Percentiles rank a stretch among this genome's conserved stretches.
These are phyloP conservation scores for Coniochaeta prunicola DNA, from an alignment of 2,329 filamentous ascomycete genomes.

Conservation along the genomic window DNA sequence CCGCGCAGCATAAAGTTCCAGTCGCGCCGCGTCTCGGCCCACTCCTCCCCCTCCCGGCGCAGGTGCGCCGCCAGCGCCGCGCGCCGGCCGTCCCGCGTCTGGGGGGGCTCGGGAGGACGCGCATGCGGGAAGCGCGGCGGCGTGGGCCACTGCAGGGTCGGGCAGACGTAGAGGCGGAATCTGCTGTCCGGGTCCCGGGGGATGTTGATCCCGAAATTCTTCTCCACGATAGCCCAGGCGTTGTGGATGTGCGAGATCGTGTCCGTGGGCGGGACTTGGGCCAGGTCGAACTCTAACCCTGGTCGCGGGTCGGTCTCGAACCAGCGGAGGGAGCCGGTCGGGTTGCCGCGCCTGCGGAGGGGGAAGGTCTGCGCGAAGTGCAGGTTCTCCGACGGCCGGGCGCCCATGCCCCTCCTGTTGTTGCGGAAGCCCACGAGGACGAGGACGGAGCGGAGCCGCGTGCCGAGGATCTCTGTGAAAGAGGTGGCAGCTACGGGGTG, in stretches of 20 bases:
- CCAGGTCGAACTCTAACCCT: slow-evolving; percentile 6
- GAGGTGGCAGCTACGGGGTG: not conserved
- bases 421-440: not conserved
- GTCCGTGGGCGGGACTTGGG: not conserved
- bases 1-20: not conserved
- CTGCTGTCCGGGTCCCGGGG: not conserved
- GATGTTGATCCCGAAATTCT: not conserved
- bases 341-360: not conserved
- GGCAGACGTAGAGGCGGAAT: not conserved
- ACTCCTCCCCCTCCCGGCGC: not conserved
- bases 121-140: no score
- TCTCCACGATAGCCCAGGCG: not conserved
- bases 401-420: not conserved
- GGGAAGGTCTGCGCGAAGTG: not conserved
- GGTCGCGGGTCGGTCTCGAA: slow-evolving; percentile 7
- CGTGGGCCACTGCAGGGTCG: not conserved
- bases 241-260: not conserved
- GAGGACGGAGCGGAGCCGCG: not conserved
- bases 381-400: not conserved
- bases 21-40: not conserved
- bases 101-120: not conserved
- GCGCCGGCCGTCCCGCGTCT: not conserved
- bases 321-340: slow-evolving; percentile 5
- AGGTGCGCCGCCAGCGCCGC: not conserved
- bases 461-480: not conserved